These are phyloP conservation scores for Monosporascus sp. DNA, from an alignment of 2,329 filamentous ascomycete genomes.

Conservation along the genomic window DNA sequence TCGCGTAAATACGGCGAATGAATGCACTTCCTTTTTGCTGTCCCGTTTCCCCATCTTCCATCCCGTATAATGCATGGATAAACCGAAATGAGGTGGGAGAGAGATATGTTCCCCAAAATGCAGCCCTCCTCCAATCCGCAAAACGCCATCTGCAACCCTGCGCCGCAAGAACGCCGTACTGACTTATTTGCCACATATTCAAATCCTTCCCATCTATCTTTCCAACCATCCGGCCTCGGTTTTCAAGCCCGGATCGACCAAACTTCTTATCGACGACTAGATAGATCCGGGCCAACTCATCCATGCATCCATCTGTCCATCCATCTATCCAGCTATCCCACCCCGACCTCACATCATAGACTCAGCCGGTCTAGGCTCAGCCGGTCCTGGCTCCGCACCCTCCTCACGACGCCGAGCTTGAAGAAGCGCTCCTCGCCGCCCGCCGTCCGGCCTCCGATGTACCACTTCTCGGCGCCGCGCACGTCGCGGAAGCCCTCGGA, in stretches of 20 bases:
- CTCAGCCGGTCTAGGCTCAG: constrained; percentile 71
- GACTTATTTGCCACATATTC: too few species aligned
- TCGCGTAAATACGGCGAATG: too few species aligned
- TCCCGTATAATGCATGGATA: too few species aligned
- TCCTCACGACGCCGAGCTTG: constrained; percentile 69
- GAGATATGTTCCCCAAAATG: too few species aligned
- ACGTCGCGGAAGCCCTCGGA: constrained; percentile 72
- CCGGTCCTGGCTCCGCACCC: constrained; percentile 68
- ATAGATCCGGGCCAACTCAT: background rate
- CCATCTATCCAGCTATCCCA: background rate
- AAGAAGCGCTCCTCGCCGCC: constrained; percentile 77
- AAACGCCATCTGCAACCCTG: too few species aligned
- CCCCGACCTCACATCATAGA: constrained; percentile 43
- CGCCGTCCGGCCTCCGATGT: constrained; percentile 72
- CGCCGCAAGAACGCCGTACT: too few species aligned
- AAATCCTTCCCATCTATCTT: too few species aligned
- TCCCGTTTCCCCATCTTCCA: too few species aligned
- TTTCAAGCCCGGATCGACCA: background rate
- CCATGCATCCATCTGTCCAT: background rate
- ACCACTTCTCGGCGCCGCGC: constrained; percentile 71
- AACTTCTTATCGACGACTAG: background rate
- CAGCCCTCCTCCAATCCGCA: too few species aligned
- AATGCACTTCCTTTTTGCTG: too few species aligned
- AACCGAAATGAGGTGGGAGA: too few species aligned
- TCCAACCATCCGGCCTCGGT: background rate